Base-by-base conservation (phyloP, 345 rosid genomes). In the Populus alba region DNA sequence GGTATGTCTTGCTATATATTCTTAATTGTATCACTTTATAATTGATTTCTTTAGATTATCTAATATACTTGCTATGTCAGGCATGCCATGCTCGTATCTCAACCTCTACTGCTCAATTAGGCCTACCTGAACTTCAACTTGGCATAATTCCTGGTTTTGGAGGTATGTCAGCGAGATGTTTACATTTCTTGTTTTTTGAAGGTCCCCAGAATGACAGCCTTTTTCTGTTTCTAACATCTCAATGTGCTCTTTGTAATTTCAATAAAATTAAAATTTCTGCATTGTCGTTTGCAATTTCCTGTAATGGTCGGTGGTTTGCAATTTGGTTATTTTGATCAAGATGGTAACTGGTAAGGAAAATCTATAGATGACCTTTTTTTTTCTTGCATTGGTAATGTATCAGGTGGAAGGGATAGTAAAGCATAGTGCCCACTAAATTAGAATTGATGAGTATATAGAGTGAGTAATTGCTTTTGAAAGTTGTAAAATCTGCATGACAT, bases 71-170 rank as follows among this genome's bases (percentile, higher is more conserved):
- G 41, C 33, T 31, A 43, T 83, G 51, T 22, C 85, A 93, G 99
- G 92, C 88, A 65, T 94, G 99, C 77, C 97, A 94, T 81, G 98
- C 99, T 11, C 88, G 99, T 51, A 88, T 96, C 81, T 90, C 98
- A 57, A 86, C 98, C 25, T 88, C 98, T 71, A 84, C 77, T 37
- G 89, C 98, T 37, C 97, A 88, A 72, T 85, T 96, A 66, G 97
- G 98, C 76, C 87, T 96, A 73, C 92, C 99, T 17, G 99, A 96
- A 85, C 97, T 96, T 84, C 97, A 90, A 71, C 93, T 96, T 0
- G 99, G 99, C 68, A 17, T 94, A 75, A 89, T 96, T 76, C 99
- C 99, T 81, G 99, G 99, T 43, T 92, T 94, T 88, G 99, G 99
- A 87, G 99, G 99, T 95, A 88, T 70, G 43, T 13, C 59, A 16